A percentile compares a stretch with the other conserved stretches of the same genome.
phyloP scores from a whole-genome alignment of 2,329 filamentous ascomycete species.

The Trichoderma sp. region DNA sequence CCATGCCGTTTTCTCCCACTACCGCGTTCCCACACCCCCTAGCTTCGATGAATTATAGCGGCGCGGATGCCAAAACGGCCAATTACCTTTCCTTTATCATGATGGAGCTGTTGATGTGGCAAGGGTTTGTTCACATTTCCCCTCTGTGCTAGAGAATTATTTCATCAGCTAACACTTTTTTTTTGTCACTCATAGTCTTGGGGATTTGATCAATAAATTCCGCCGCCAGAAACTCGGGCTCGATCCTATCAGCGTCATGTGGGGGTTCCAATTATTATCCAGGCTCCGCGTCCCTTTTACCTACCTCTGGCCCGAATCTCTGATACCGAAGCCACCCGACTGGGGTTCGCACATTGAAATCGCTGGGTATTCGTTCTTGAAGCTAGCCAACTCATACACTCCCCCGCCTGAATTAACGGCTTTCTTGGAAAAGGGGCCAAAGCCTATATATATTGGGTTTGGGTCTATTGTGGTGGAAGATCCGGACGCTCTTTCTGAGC shows the following conservation, averaged over 20 bases:
- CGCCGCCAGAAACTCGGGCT: conserved; percentile 59
- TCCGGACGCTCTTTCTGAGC: conserved; percentile 52
- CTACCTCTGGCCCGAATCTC: conserved; percentile 66
- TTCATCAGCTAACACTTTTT: conserved; percentile 43
- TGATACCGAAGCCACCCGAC: conserved; percentile 63
- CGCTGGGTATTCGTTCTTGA: conserved; percentile 61
- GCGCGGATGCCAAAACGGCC: conserved; percentile 56
- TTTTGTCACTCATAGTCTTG: conserved; percentile 64
- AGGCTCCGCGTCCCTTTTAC: conserved; percentile 63
- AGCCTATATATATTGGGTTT: conserved; percentile 65
- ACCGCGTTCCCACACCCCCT: conserved; percentile 67
- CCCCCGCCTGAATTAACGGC: conserved; percentile 51
- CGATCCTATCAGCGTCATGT: conserved; percentile 62
- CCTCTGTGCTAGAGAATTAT: background rate
- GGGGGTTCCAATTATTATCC: conserved; percentile 61
- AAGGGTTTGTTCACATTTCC: conserved; percentile 9
- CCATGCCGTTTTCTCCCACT: conserved; percentile 33
- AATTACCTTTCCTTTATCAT: conserved; percentile 61
- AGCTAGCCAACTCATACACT: conserved; percentile 48
- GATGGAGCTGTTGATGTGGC: conserved; percentile 21
- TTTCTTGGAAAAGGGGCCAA: conserved; percentile 54
- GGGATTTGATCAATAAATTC: conserved; percentile 70
- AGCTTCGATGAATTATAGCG: conserved; percentile 55
- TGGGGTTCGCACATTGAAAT: conserved; percentile 59
- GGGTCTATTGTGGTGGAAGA: conserved; percentile 65